Conservation (phyloP, 2,329 filamentous ascomycete genomes). For the Periconia sp. region DNA sequence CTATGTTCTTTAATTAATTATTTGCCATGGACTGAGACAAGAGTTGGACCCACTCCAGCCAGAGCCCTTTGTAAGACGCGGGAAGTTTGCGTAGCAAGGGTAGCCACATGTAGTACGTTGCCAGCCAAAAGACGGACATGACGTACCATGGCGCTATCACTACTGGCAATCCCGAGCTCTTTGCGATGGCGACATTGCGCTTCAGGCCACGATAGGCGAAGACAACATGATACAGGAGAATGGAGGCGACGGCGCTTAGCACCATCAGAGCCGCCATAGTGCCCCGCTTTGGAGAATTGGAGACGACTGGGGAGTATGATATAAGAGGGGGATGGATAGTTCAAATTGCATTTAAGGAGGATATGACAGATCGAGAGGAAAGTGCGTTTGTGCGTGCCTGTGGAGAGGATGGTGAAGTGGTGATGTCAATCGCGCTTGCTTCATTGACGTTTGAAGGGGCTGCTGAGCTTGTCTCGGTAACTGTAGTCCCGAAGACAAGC, state of each 20-base stretch:
- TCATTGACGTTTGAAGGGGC: constrained; percentile 38
- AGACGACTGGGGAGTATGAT: neutral
- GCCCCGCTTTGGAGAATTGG: constrained; percentile 3
- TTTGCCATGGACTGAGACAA: constrained; percentile 1
- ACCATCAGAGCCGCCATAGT: constrained; percentile 34
- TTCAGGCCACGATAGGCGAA: constrained; percentile 45
- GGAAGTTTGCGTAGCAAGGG: constrained; percentile 64
- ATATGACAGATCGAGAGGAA: neutral
- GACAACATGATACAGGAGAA: constrained; percentile 38
- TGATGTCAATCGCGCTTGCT: constrained; percentile 31
- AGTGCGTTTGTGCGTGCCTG: constrained; percentile 9
- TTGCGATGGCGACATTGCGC: constrained; percentile 52
- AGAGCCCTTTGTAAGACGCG: constrained; percentile 60
- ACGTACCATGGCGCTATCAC: constrained; percentile 51
- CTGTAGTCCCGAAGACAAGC: neutral
- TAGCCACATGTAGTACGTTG: constrained; percentile 61
- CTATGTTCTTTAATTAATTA: constrained; percentile 40
- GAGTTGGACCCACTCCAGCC: constrained; percentile 61
- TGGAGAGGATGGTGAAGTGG: constrained; percentile 15
- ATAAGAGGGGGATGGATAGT: neutral
- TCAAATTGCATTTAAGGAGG: neutral
- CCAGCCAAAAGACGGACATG: constrained; percentile 62
- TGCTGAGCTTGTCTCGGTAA: constrained; percentile 15
- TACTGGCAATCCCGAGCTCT: constrained; percentile 54
- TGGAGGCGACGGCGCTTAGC: constrained; percentile 30